These are phyloP conservation scores for Tricladium varicosporioides DNA, from an alignment of 2,329 filamentous ascomycete species.

Conservation along the genomic window DNA sequence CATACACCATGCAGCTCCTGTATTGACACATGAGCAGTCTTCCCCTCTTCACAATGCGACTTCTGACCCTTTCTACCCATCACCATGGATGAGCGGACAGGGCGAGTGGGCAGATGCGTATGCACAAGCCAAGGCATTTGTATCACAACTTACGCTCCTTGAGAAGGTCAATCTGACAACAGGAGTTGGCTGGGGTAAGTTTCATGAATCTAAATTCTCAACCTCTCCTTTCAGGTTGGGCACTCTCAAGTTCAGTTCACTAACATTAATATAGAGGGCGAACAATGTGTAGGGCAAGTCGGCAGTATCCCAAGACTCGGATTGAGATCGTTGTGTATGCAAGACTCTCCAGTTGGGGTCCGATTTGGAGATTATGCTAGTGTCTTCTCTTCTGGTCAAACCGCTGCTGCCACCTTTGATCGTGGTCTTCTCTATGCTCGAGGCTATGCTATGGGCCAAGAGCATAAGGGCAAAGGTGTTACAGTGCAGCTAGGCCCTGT, in stretches of 20 bases:
- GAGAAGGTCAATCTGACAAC: slow-evolving; percentile 95
- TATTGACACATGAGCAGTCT: not conserved
- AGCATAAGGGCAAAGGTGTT: slow-evolving; percentile 72
- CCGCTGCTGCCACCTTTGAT: slow-evolving; percentile 69
- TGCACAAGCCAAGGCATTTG: slow-evolving; percentile 63
- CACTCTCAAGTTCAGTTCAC: not conserved
- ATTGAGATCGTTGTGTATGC: slow-evolving; percentile 33
- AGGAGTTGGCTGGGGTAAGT: slow-evolving; percentile 50
- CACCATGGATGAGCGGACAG: slow-evolving; percentile 29
- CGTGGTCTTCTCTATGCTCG: slow-evolving; percentile 54
- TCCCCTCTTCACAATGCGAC: not conserved
- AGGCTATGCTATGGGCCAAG: slow-evolving; percentile 49
- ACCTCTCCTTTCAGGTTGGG: not conserved
- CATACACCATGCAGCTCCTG: not conserved
- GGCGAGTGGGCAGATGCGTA: slow-evolving; percentile 68
- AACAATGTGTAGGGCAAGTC: slow-evolving; percentile 33
- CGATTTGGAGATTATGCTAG: slow-evolving; percentile 62
- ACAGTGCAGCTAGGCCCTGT: slow-evolving; percentile 72
- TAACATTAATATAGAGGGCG: slow-evolving; percentile 14
- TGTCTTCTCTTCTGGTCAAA: slow-evolving; percentile 69
- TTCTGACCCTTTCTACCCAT: slow-evolving; percentile 30
- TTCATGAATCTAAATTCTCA: not conserved
- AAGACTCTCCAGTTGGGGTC: slow-evolving; percentile 34
- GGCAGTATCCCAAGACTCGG: slow-evolving; percentile 33
- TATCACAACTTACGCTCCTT: slow-evolving; percentile 72